Base-by-base conservation (phyloP, 495 filamentous ascomycete species). In the Aspergillus ellipticus region DNA sequence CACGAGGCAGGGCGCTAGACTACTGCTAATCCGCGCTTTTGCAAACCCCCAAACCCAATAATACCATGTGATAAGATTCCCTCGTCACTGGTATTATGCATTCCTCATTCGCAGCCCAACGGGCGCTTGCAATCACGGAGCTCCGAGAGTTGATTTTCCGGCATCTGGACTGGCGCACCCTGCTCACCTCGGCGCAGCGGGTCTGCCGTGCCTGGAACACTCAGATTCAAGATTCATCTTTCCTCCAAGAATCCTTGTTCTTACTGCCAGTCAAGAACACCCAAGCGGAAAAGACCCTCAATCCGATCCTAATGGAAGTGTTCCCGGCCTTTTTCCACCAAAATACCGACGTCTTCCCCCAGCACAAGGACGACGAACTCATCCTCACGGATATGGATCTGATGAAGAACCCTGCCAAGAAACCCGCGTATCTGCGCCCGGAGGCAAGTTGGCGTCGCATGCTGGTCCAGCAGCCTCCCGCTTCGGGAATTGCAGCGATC, bases 381-480 rank as follows among this genome's bases (percentile, higher is more conserved):
- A 42, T 8, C 16, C 41, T 53, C 20, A 24, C 46, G 15, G 29
- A 16, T 19, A 33, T 28, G 41, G 43, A 42, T 20, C 42, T 46
- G 51, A 17, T 21, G 29, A 13, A 21, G 24, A 42, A 21, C 8
- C 53, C 43, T 39, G 13, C 26, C 10, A 20, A 22, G 41, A 37
- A 39, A n/a, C 13, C 42, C 49, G 42, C 41, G n/a, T 53, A 45
- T 20, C 26, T 57, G 24, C 56, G 53, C 22, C 45, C 55, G 13
- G 54, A 43, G 10, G 60, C 60, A 17, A 63, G 51, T 24, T 66
- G 63, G 63, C 33, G 29, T 4, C 55, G 49, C 17, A 63, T 66
- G 57, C 55, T 66, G 13, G 49, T 66, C 39, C 63, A 56, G 22
- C 63, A 66, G 41, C 63, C 63, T 54, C 63, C 63, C n/a, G 16